Conservation (phyloP, 2,329 filamentous ascomycete genomes). For the Ophiocordyceps camponoti-rufipedis region DNA sequence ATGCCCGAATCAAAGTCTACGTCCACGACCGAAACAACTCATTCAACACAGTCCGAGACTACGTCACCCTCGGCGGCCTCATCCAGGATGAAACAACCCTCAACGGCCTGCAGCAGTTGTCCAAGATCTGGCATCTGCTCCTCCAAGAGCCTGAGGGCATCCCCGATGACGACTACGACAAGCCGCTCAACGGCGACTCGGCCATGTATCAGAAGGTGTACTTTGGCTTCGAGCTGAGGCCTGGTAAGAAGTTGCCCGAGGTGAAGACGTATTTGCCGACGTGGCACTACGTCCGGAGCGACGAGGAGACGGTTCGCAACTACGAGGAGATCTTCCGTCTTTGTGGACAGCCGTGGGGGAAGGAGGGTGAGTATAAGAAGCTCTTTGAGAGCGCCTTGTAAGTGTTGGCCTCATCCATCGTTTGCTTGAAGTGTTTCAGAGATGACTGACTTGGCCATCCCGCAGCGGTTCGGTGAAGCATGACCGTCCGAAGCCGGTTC, state of each 20-base stretch:
- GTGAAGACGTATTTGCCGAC: conserved; percentile 4
- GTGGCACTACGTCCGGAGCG: conserved; percentile 5
- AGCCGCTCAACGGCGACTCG: conserved; percentile 1
- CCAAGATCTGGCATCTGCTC: conserved; percentile 4
- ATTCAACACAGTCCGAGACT: conserved; percentile 3
- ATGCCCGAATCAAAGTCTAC: conserved; percentile 4
- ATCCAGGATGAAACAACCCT: conserved; percentile 2
- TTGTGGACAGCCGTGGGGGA: conserved; percentile 2
- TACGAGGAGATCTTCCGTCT: conserved; percentile 3
- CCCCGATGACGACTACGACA: conserved; percentile 2
- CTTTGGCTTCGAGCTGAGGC: conserved; percentile 4
- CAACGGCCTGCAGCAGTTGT: conserved; percentile 1
- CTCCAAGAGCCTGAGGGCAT: conserved; percentile 4
- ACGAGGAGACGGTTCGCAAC: conserved; percentile 4
- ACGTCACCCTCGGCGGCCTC: conserved; percentile 3
- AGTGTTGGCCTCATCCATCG: not conserved
- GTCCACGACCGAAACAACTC: conserved; percentile 3
- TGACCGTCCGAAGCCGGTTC: conserved; percentile 1
- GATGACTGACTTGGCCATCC: not conserved
- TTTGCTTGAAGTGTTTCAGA: not conserved
- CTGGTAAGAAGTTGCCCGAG: conserved; percentile 2
- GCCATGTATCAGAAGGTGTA: conserved; percentile 3
- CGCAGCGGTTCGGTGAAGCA: conserved; percentile 1
- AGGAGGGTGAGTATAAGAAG: conserved; percentile 1
- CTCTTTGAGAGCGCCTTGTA: conserved; percentile 4